Evolutionary conservation across 345 rosid species (phyloP), one percentile per base, ranked within the genome.

Genomic region (Clausena lansium): DNA sequence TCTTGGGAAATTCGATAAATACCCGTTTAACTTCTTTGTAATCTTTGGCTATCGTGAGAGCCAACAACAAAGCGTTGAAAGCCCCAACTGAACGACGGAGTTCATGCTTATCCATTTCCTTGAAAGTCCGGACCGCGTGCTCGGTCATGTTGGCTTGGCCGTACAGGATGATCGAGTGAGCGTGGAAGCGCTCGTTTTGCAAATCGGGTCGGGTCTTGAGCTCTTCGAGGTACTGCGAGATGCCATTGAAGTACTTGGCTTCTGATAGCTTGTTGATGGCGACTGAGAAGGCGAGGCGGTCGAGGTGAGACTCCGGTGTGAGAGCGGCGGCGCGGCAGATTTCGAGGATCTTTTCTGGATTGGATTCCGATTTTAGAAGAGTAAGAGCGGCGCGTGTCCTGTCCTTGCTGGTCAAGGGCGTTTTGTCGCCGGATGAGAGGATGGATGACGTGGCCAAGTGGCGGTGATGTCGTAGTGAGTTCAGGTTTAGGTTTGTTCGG

Each of bases 321-420:
- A 96, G 88, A 1, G 88, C 78, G 67, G 97, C 98, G 36, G 92
- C 89, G 67, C 91, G 91, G 85, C 98, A 91, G 82, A 91, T 92
- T 47, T 94, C 90, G 32, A 94, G 68, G 79, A 94, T 89, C 14
- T 91, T 91, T 45, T 86, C 88, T 0, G 98, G 98, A 70, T 93
- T 83, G 58, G 79, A 73, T 85, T 94, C 97, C 78, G 54, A 94
- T 85, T 87, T 92, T 74, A 94, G 91, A 36, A 91, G 91, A 25
- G 93, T 77, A 39, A 96, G 86, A 4, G 95, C 92, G 67, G 91
- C 89, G 67, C 91, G 86, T 57, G 97, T 76, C 81, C 88, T 94
- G 5, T 87, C 83, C 41, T 74, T 80, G 84, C 91, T 76, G 6
- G 25, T 81, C 15, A 14, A 41, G 74, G 63, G 82, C 87, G 0